Conservation (phyloP, 495 filamentous ascomycete species). For the Podospora bellae-mahoneyi region DNA sequence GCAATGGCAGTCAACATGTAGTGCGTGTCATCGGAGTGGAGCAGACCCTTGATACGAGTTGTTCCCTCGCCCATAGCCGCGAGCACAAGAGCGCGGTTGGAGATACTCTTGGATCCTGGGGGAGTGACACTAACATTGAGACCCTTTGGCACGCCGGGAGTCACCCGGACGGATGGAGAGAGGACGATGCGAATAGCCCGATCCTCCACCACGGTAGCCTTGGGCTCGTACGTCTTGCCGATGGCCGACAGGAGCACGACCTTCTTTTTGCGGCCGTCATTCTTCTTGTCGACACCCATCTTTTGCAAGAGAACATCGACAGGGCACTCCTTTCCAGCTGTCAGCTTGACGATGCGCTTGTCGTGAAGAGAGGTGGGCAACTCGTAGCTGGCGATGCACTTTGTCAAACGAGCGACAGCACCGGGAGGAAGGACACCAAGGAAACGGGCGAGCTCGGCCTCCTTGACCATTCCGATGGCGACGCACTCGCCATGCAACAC, state of each 20-base stretch:
- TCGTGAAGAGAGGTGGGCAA: conserved; percentile 84
- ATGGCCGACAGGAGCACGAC: conserved; percentile 92
- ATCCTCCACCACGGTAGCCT: conserved; percentile 85
- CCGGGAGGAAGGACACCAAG: conserved; percentile 82
- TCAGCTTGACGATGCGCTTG: conserved; percentile 76
- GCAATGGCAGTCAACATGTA: conserved; percentile 90
- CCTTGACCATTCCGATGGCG: conserved; percentile 96
- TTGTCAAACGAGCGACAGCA: conserved; percentile 83
- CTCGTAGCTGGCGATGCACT: conserved; percentile 90
- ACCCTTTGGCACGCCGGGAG: conserved; percentile 60
- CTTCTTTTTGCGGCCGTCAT: conserved; percentile 92
- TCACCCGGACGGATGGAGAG: conserved; percentile 71
- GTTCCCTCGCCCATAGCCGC: conserved; percentile 86
- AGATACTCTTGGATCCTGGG: conserved; percentile 96
- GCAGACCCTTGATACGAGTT: conserved; percentile 83
- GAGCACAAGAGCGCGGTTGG: conserved; percentile 88
- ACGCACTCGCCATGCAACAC: conserved; percentile 94
- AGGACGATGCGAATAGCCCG: conserved; percentile 79
- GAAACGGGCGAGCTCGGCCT: conserved; percentile 88
- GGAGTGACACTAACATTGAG: conserved; percentile 74
- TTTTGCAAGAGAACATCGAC: conserved; percentile 82
- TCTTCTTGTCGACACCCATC: conserved; percentile 99
- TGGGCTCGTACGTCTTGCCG: conserved; percentile 79
- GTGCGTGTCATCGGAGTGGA: conserved; percentile 96
- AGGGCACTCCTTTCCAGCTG: conserved; percentile 85